phyloP scores from a whole-genome alignment of 192 early-diverging fungal species.

The Backusella parvicylindrica region DNA sequence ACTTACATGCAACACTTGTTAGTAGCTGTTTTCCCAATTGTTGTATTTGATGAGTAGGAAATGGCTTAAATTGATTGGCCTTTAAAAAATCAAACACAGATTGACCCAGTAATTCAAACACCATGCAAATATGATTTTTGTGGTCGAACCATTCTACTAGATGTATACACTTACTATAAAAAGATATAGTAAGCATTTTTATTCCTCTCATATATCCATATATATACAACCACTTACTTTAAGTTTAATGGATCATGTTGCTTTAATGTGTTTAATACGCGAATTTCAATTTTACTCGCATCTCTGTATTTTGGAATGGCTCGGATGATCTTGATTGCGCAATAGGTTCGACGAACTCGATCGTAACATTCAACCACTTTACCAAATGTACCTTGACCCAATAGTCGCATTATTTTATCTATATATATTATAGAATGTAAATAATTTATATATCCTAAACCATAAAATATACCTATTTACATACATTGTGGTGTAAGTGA shows the following conservation, averaged over 20 bases:
- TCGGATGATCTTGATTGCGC: constrained; percentile 94
- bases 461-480: constrained; percentile 3
- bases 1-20: constrained; percentile 77
- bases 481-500: constrained; percentile 78
- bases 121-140: constrained; percentile 96
- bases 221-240: constrained; percentile 51
- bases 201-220: not conserved
- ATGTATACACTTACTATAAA: constrained; percentile 82
- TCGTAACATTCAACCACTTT: constrained; percentile 92
- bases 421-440: not conserved
- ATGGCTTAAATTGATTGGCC: constrained; percentile 84
- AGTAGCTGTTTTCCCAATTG: constrained; percentile 83
- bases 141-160: constrained; percentile 82
- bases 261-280: constrained; percentile 78
- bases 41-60: constrained; percentile 82
- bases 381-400: constrained; percentile 98
- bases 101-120: constrained; percentile 87
- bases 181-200: not conserved
- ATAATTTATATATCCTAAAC: not conserved
- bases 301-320: constrained; percentile 94
- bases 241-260: constrained; percentile 75
- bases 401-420: constrained; percentile 79
- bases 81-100: constrained; percentile 97
- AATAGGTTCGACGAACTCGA: constrained; percentile 45
- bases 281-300: constrained; percentile 86